Conservation (phyloP, 495 filamentous ascomycete genomes). For the Aspergillus mulundensis region DNA sequence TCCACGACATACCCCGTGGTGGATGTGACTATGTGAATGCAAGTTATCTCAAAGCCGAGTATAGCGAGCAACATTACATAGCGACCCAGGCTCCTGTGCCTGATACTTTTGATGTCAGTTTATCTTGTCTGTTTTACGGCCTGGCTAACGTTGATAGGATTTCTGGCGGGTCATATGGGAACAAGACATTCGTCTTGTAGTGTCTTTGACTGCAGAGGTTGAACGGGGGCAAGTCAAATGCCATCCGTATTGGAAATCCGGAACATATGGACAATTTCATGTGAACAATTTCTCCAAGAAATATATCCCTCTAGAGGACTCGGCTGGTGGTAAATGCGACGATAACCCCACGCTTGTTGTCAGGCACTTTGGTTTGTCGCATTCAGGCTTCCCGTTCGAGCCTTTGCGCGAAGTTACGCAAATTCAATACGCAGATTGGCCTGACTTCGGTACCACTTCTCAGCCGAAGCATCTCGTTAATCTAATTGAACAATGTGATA, state of each 20-base stretch:
- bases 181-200: constrained; percentile 87
- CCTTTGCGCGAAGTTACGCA: constrained; percentile 93
- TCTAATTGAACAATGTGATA: constrained; percentile 80
- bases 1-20: constrained; percentile 64
- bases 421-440: constrained; percentile 91
- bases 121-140: neutral
- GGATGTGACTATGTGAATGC: constrained; percentile 96
- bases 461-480: constrained; percentile 81
- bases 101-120: constrained; percentile 81
- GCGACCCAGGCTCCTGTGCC: constrained; percentile 92
- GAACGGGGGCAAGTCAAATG: constrained; percentile 95
- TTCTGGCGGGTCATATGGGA: constrained; percentile 99
- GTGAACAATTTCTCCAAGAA: constrained; percentile 76
- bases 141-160: constrained; percentile 60
- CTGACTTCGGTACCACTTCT: constrained; percentile 91
- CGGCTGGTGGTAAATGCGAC: no score
- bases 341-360: constrained; percentile 60
- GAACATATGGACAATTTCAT: constrained; percentile 73
- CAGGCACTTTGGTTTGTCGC: constrained; percentile 79
- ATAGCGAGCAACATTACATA: constrained; percentile 87
- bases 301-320: constrained; percentile 71
- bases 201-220: constrained; percentile 93
- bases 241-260: constrained; percentile 85
- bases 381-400: constrained; percentile 72
- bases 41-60: constrained; percentile 71